Evolutionary conservation across 2,329 filamentous ascomycete species (phyloP), one percentile per base, ranked within the genome.

Genomic region (Alternaria sp.): DNA sequence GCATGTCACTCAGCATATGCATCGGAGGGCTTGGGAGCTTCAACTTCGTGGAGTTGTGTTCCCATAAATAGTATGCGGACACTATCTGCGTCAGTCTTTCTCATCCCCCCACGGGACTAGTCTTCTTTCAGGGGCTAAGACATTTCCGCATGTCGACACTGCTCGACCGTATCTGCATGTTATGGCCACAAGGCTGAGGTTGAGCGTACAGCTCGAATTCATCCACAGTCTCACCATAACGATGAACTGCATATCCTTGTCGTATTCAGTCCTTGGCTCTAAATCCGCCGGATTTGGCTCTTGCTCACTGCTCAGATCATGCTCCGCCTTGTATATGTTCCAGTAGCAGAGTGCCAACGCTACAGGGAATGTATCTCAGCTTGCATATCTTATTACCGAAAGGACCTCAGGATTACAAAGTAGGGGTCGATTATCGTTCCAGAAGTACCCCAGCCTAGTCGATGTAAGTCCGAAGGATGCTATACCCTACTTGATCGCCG

Each of bases 131-230:
- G 53, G 58, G 53, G 46, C 48, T 27, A 20, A 60, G 51, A 52
- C 38, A 30, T 27, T 27, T 22, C 53, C 53, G 40, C 46, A 53
- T 11, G 34, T 43, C 12, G 38, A 18, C 30, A 10, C 14, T n/a
- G 14, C 28, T 16, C 12, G 3, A 28, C 27, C 27, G 32, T 30
- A 36, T 44, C 28, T 55, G 44, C 36, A 40, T 27, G 16, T 18
- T 1, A 36, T 14, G n/a, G 16, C 12, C 34, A 28, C 51, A 44
- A 55, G 51, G 57, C 44, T 59, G 51, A 59, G 51, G 34, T 14
- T 16, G 14, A 38, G 14, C 11, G 7, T 14, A n/a, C 6, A 38
- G 54, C 22, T 22, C 3, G 30, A 10, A 12, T 45, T 36, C 7
- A 28, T 45, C 2, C 14, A 1, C 18, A 30, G 25, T 40, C n/a